A percentile compares a stretch with the other conserved stretches of the same genome.
phyloP scores from a whole-genome alignment of 2,329 filamentous ascomycete genomes.

The Microthyrium microscopicum region DNA sequence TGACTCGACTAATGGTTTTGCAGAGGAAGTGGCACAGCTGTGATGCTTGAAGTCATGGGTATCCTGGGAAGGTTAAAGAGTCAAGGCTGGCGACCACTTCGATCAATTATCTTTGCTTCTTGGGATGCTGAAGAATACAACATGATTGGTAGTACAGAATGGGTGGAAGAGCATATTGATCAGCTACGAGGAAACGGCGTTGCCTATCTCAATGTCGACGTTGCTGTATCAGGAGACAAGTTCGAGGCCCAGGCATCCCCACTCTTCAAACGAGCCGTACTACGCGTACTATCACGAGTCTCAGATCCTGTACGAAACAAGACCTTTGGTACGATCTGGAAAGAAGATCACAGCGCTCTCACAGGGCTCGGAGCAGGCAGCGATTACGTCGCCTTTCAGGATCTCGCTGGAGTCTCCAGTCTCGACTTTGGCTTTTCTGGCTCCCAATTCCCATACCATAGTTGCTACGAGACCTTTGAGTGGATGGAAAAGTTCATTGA shows the following conservation, averaged over 20 bases:
- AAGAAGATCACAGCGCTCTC: slow-evolving; percentile 30
- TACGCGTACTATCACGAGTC: slow-evolving; percentile 58
- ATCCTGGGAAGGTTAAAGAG: slow-evolving; percentile 64
- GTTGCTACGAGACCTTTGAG: slow-evolving; percentile 78
- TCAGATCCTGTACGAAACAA: slow-evolving; percentile 54
- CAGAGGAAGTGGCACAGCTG: slow-evolving; percentile 61
- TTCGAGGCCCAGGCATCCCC: slow-evolving; percentile 72
- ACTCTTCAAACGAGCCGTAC: slow-evolving; percentile 54
- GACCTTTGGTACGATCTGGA: slow-evolving; percentile 62
- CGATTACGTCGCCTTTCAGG: slow-evolving; percentile 81
- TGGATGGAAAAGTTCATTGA: slow-evolving; percentile 73
- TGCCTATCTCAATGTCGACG: slow-evolving; percentile 84
- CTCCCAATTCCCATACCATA: slow-evolving; percentile 51
- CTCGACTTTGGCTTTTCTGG: slow-evolving; percentile 70
- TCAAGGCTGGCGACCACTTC: slow-evolving; percentile 73
- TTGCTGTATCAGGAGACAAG: slow-evolving; percentile 56
- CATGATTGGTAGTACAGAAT: slow-evolving; percentile 83
- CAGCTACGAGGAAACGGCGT: slow-evolving; percentile 55
- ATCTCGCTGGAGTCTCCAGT: slow-evolving; percentile 75
- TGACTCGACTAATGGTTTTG: no score
- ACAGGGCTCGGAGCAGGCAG: slow-evolving; percentile 52
- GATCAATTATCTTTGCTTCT: slow-evolving; percentile 92
- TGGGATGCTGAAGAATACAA: slow-evolving; percentile 96
- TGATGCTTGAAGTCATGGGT: slow-evolving; percentile 76
- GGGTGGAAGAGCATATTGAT: slow-evolving; percentile 72